These are phyloP conservation scores for Acanthamoeba culbertsoni DNA, from an alignment of 208 protist species.

Conservation along the genomic window DNA sequence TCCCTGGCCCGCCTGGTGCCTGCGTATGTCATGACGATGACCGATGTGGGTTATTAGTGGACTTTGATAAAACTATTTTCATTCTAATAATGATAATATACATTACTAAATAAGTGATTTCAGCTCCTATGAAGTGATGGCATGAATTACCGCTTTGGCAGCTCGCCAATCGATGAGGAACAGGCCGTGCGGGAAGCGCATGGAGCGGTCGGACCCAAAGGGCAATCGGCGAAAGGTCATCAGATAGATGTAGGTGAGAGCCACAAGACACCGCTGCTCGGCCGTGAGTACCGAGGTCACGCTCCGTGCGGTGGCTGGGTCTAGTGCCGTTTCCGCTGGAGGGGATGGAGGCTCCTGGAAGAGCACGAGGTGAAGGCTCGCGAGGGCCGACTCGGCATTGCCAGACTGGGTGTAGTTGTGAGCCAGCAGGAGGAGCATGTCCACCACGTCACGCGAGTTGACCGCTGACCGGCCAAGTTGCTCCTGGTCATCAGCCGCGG, in stretches of 20 bases:
- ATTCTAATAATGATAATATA: too few relatives aligned
- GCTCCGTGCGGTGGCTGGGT: neutral
- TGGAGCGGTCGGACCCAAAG: neutral
- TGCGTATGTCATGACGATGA: too few relatives aligned
- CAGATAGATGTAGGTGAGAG: neutral
- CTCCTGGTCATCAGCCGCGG: neutral
- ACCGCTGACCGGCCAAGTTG: neutral
- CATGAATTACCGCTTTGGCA: too few relatives aligned
- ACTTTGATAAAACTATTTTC: too few relatives aligned
- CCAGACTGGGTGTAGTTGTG: neutral
- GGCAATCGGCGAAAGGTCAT: neutral
- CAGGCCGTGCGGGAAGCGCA: constrained; percentile 14
- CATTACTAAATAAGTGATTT: too few relatives aligned
- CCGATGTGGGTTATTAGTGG: too few relatives aligned
- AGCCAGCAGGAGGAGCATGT: neutral
- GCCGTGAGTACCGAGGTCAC: neutral
- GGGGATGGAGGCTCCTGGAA: neutral
- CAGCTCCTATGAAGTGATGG: too few relatives aligned
- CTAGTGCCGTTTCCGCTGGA: neutral
- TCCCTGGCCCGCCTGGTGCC: too few relatives aligned
- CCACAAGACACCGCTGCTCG: neutral
- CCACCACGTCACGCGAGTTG: neutral
- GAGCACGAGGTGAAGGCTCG: neutral
- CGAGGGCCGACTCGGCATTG: neutral
- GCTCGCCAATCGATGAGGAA: neutral